Evolutionary conservation across 371 early-diverging fungal genomes (phyloP).

Genomic region (Mucor plumbeus): DNA sequence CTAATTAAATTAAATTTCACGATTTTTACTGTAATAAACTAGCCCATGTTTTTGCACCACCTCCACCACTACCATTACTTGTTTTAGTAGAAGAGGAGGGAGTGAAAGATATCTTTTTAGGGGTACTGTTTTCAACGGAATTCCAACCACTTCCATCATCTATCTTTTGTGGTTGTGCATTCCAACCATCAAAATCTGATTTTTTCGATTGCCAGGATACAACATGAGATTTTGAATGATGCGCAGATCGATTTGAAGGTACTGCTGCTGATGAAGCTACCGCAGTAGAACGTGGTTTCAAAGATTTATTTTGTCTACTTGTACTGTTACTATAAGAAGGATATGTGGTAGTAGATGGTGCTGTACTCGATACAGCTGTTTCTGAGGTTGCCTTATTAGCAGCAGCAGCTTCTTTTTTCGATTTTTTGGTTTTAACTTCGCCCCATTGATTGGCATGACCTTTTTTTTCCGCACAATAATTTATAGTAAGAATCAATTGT

Average conservation of each 20-base stretch:
- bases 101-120: conserved; percentile 16
- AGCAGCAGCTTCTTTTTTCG: conserved; percentile 49
- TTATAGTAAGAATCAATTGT: neutral
- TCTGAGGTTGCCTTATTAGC: conserved; percentile 38
- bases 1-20: neutral
- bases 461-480: conserved; percentile 29
- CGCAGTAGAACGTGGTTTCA: neutral
- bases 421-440: conserved; percentile 87
- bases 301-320: conserved; percentile 5
- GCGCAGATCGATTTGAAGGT: conserved; percentile 1
- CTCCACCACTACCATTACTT: conserved; percentile 11
- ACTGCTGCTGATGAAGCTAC: neutral
- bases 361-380: conserved; percentile 21
- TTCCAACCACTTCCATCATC: conserved; percentile 80
- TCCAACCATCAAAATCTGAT: conserved; percentile 9
- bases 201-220: conserved; percentile 10
- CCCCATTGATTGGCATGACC: conserved; percentile 90
- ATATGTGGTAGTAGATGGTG: conserved; percentile 3
- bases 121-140: conserved; percentile 23
- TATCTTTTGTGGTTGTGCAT: neutral
- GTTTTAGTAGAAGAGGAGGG: conserved; percentile 20
- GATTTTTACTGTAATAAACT: conserved; percentile 72
- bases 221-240: conserved; percentile 2
- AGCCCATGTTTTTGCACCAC: conserved; percentile 66
- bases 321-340: conserved; percentile 15